These are phyloP conservation scores for Fusarium tupiense DNA, from an alignment of 2,329 filamentous ascomycete species.

Conservation along the genomic window DNA sequence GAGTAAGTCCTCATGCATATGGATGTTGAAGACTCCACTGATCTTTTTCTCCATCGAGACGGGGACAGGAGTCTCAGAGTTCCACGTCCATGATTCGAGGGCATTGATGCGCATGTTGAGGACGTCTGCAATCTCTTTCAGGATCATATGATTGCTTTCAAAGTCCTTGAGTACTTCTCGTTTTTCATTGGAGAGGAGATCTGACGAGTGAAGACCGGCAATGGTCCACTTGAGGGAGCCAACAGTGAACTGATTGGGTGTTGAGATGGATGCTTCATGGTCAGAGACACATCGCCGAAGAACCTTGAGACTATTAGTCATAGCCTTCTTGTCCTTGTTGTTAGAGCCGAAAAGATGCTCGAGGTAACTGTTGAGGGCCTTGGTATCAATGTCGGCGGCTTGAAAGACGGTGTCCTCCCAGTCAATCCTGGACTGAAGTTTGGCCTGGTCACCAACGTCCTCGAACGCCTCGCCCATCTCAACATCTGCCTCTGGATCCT, in stretches of 20 bases:
- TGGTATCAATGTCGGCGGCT: constrained; percentile 49
- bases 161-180: constrained; percentile 56
- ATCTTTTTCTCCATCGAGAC: constrained; percentile 59
- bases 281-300: constrained; percentile 42
- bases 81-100: constrained; percentile 59
- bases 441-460: constrained; percentile 52
- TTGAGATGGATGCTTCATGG: constrained; percentile 46
- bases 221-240: constrained; percentile 52
- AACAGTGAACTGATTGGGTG: constrained; percentile 49
- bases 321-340: constrained; percentile 36
- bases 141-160: constrained; percentile 51
- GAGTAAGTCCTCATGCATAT: constrained; percentile 63
- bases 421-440: constrained; percentile 49
- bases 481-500: constrained; percentile 25
- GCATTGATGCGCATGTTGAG: constrained; percentile 61
- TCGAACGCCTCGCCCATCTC: constrained; percentile 53
- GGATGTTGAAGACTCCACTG: constrained; percentile 59
- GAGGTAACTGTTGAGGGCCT: constrained; percentile 52
- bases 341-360: constrained; percentile 52
- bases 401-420: constrained; percentile 60
- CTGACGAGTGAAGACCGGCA: constrained; percentile 54
- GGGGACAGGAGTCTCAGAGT: constrained; percentile 48
- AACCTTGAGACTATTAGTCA: constrained; percentile 37
- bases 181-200: constrained; percentile 56
- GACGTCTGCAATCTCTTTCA: constrained; percentile 61